These are phyloP conservation scores for Scutellaria barbata DNA, from an alignment of 257 asterid species.

Conservation along the genomic window DNA sequence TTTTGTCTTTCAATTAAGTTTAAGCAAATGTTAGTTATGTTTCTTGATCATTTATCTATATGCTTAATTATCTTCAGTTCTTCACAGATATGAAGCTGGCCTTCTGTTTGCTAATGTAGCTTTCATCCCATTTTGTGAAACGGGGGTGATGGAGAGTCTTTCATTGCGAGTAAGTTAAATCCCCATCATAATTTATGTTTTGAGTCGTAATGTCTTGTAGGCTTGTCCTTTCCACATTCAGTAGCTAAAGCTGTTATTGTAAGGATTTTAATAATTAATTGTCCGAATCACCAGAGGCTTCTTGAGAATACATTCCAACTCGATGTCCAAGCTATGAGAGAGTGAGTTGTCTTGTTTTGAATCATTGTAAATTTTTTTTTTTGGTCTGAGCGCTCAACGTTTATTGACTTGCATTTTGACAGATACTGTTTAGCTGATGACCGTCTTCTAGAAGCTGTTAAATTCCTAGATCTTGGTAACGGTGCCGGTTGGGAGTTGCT, in stretches of 20 bases:
- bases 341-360: constrained; percentile 53
- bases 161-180: constrained; percentile 67
- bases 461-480: constrained; percentile 71
- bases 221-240: constrained; percentile 19
- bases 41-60: constrained; percentile 10
- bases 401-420: constrained; percentile 30
- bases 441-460: constrained; percentile 73
- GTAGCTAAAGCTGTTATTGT: constrained; percentile 6
- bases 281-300: constrained; percentile 69
- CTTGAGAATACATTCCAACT: constrained; percentile 85
- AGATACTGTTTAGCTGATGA: constrained; percentile 91
- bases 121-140: constrained; percentile 86
- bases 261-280: constrained; percentile 12
- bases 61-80: constrained; percentile 17
- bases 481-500: constrained; percentile 95
- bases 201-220: constrained; percentile 1
- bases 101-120: constrained; percentile 79
- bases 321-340: constrained; percentile 85
- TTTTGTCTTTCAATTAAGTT: background rate
- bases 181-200: constrained; percentile 15
- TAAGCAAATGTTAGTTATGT: background rate
- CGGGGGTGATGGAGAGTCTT: constrained; percentile 83
- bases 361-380: background rate
- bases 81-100: constrained; percentile 92
- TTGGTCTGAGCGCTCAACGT: background rate